Evolutionary conservation across 352 stramenopile species (phyloP), one percentile per base, ranked within the genome.

Genomic region (Globisporangium nagaii): DNA sequence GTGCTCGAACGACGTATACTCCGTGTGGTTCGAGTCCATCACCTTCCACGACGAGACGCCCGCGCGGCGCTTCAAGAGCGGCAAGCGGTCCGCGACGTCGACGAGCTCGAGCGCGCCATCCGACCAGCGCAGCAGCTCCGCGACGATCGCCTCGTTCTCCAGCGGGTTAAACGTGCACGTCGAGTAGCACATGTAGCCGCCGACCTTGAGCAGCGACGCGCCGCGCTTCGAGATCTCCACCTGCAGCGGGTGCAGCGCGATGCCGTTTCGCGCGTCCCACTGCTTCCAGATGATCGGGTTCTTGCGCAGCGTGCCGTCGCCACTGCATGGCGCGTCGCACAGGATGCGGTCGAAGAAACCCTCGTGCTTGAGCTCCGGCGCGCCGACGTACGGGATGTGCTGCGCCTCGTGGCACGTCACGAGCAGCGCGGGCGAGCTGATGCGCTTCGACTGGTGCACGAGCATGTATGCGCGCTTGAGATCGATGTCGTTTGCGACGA

Each of bases 141-240:
- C 80, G 8, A 99, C 96, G n/a, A 99, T 95, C 9, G 98, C 97
- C 71, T 99, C 98, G 73, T 99, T 96, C 78, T 99, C 98, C 24
- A 99, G 71, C 12, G 98, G 98, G 76, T 99, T 99, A 60, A 99
- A 90, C 53, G 90, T 98, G 62, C 98, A 99, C 52, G 95, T 98
- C 35, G 88, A 98, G 72, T 98, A 98, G 46, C 96, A 97, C 76
- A 98, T 96, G 58, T 79, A 84, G 17, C 95, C 95, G 10, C 92
- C 95, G 22, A 97, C 71, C 62, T 94, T 95, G 7, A 99, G 68
- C 22, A 98, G 69, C 34, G 90, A 70, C 12, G 95, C 82, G 19
- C 93, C 96, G 20, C 96, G 86, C 58, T 91, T 85, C 42, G 97
- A 89, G 65, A 99, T 99, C 31, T 92, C 73, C 15, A 98, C 60